Conservation (phyloP, 1,284 basidiomycete genomes). For the Stereum hirsutum region DNA sequence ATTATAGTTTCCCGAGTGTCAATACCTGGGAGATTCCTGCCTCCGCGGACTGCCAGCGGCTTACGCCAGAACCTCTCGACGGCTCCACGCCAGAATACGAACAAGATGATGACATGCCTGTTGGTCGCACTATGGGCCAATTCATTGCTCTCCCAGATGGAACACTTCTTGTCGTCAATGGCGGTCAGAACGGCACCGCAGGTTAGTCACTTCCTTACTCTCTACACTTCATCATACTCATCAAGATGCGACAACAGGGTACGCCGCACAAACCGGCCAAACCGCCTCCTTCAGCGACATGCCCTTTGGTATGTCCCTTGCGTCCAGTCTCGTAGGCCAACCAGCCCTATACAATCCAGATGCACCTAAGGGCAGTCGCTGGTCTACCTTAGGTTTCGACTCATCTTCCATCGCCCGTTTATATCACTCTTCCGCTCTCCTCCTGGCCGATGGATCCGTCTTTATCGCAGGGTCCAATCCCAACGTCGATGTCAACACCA, state of each 20-base stretch:
- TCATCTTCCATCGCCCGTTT: slow-evolving; percentile 64
- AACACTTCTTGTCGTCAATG: slow-evolving; percentile 70
- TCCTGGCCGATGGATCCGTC: slow-evolving; percentile 83
- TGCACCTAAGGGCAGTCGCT: slow-evolving; percentile 54
- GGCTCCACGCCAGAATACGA: slow-evolving; percentile 42
- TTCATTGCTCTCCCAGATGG: slow-evolving; percentile 76
- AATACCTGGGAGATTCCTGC: slow-evolving; percentile 61
- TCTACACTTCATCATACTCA: no score
- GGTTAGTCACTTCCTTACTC: no score
- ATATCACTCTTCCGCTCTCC: slow-evolving; percentile 85
- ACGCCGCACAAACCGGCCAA: slow-evolving; percentile 42
- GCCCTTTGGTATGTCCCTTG: slow-evolving; percentile 58
- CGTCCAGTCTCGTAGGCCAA: slow-evolving; percentile 55
- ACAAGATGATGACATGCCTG: slow-evolving; percentile 69
- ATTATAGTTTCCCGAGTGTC: slow-evolving; percentile 57
- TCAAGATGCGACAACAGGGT: no score
- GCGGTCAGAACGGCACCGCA: slow-evolving; percentile 69
- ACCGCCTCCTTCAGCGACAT: slow-evolving; percentile 37
- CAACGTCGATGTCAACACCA: slow-evolving; percentile 74
- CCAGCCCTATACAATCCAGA: slow-evolving; percentile 75
- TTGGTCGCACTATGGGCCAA: slow-evolving; percentile 82
- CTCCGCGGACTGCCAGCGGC: slow-evolving; percentile 58
- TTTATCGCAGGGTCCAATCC: slow-evolving; percentile 91
- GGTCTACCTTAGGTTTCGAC: slow-evolving; percentile 60
- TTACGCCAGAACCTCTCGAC: slow-evolving; percentile 74